Evolutionary conservation across 2,329 filamentous ascomycete species (phyloP).

Genomic region (Claviceps pusilla): DNA sequence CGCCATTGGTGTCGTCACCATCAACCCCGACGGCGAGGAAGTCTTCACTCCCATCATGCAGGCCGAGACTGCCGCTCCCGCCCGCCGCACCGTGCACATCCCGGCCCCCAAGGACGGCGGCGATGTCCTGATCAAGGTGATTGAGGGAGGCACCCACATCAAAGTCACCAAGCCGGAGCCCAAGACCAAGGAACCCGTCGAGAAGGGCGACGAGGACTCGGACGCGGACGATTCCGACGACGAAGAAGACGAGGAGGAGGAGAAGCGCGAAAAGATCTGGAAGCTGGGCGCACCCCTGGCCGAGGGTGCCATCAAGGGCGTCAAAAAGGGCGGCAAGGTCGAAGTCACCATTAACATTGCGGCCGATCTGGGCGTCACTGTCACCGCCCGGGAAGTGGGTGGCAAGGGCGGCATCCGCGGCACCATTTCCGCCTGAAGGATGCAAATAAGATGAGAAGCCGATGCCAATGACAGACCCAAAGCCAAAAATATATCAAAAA

Average conservation of each 20-base stretch:
- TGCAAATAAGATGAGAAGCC: neutral
- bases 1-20: conserved; percentile 71
- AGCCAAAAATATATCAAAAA: neutral
- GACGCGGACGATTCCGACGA: conserved; percentile 47
- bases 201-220: conserved; percentile 39
- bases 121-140: conserved; percentile 75
- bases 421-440: conserved; percentile 19
- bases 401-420: conserved; percentile 73
- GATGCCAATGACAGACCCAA: neutral
- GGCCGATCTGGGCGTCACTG: conserved; percentile 62
- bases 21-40: conserved; percentile 43
- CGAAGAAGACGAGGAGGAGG: conserved; percentile 64
- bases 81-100: conserved; percentile 70
- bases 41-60: conserved; percentile 69
- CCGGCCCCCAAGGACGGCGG: conserved; percentile 64
- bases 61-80: conserved; percentile 78
- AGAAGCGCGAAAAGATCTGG: conserved; percentile 81
- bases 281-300: conserved; percentile 71
- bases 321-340: conserved; percentile 81
- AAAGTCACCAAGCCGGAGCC: conserved; percentile 81
- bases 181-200: conserved; percentile 57
- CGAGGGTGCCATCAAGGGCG: conserved; percentile 67
- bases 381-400: conserved; percentile 74
- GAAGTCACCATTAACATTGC: conserved; percentile 86
- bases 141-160: conserved; percentile 80